These are phyloP conservation scores for Capsicum pubescens DNA, from an alignment of 257 asterid genomes.

Conservation along the genomic window DNA sequence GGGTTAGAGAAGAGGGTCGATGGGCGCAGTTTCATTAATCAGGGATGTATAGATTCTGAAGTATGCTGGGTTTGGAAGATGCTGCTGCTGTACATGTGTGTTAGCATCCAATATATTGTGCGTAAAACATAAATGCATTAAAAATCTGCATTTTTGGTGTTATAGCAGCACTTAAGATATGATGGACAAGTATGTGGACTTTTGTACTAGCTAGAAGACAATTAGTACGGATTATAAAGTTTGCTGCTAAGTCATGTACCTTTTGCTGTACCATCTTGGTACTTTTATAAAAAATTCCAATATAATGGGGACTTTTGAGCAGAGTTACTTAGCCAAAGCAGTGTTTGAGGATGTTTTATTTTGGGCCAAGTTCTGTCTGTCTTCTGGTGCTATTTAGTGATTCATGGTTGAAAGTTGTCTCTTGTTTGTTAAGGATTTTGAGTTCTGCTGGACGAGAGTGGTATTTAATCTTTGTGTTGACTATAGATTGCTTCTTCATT, in stretches of 20 bases:
- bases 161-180: too few relatives aligned
- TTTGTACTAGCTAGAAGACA: too few relatives aligned
- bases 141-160: too few relatives aligned
- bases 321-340: neutral
- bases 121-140: too few relatives aligned
- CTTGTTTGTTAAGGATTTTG: neutral
- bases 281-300: neutral
- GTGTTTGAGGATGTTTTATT: neutral
- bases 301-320: constrained; percentile 17
- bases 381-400: neutral
- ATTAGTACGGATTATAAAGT: too few relatives aligned
- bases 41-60: constrained; percentile 18
- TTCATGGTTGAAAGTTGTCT: neutral
- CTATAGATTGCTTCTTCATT: neutral
- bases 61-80: neutral
- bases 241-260: too few relatives aligned
- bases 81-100: neutral
- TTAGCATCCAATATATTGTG: neutral
- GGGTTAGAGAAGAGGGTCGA: neutral
- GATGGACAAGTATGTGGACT: too few relatives aligned
- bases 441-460: neutral
- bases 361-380: neutral
- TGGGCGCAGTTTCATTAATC: neutral
- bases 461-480: neutral
- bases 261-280: too few relatives aligned